These are phyloP conservation scores for Asterophora parasitica DNA, from an alignment of 768 basidiomycete species.

Conservation along the genomic window DNA sequence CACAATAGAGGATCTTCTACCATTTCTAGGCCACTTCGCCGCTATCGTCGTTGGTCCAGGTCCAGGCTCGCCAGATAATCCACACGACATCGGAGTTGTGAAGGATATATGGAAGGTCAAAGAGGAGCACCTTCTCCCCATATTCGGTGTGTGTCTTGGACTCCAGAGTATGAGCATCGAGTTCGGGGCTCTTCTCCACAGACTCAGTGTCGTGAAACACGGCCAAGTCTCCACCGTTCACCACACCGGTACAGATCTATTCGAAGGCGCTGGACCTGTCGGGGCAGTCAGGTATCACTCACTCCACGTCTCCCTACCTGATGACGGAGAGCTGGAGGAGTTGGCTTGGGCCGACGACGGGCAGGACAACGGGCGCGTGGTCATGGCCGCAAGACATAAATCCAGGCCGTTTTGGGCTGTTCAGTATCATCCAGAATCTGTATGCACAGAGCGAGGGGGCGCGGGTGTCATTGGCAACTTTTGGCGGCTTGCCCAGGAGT, in stretches of 20 bases:
- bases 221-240: conserved; percentile 65
- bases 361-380: conserved; percentile 58
- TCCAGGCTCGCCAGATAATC: conserved; percentile 67
- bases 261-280: conserved; percentile 48
- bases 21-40: conserved; percentile 56
- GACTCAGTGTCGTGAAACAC: conserved; percentile 69
- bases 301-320: conserved; percentile 52
- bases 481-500: conserved; percentile 61
- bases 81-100: conserved; percentile 63
- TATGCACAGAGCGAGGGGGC: conserved; percentile 66
- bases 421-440: conserved; percentile 87
- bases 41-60: conserved; percentile 76
- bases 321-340: conserved; percentile 48
- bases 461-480: conserved; percentile 68
- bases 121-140: conserved; percentile 49
- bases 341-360: conserved; percentile 73
- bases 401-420: conserved; percentile 79
- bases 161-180: conserved; percentile 71
- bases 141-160: conserved; percentile 83
- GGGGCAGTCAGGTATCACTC: conserved; percentile 79
- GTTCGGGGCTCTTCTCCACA: conserved; percentile 55
- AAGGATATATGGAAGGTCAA: conserved; percentile 65
- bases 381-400: conserved; percentile 71
- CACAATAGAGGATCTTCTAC: conserved; percentile 42
- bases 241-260: conserved; percentile 57